Evolutionary conservation across 345 rosid genomes (phyloP).

Genomic region (Citrus sp.): DNA sequence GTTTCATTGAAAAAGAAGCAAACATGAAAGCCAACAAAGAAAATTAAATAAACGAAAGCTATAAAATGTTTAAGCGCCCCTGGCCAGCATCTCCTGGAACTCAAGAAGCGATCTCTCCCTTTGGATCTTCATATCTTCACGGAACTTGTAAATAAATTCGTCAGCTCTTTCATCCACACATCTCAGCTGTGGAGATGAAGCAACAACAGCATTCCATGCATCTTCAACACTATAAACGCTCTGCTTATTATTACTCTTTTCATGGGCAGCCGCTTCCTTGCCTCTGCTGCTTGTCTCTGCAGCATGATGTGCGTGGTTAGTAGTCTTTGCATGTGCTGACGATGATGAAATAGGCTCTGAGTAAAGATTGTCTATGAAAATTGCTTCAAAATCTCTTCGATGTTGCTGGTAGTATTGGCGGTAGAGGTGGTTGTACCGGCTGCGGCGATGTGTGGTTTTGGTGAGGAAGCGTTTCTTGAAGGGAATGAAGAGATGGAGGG

Average conservation of each 20-base stretch:
- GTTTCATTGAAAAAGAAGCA: not conserved
- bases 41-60: no score
- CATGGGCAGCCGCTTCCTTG: conserved; percentile 18
- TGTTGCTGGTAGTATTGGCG: conserved; percentile 24
- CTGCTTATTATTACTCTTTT: conserved; percentile 14
- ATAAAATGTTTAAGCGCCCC: conserved; percentile 34
- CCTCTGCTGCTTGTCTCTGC: conserved; percentile 29
- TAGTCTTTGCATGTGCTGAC: conserved; percentile 5
- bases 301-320: conserved; percentile 6
- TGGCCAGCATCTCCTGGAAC: conserved; percentile 66
- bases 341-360: conserved; percentile 2
- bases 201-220: conserved; percentile 75
- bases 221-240: conserved; percentile 56
- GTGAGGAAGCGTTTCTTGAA: conserved; percentile 40
- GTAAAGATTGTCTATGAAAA: conserved; percentile 50
- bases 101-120: conserved; percentile 60
- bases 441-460: conserved; percentile 5
- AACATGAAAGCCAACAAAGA: not conserved
- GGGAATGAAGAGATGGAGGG: conserved; percentile 40
- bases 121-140: conserved; percentile 58
- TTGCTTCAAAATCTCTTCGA: conserved; percentile 25
- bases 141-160: conserved; percentile 68
- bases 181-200: conserved; percentile 67
- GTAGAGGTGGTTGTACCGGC: conserved; percentile 19
- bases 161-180: conserved; percentile 86